These are phyloP conservation scores for Didymella keratinophila DNA, from an alignment of 2,329 filamentous ascomycete genomes.

Conservation along the genomic window DNA sequence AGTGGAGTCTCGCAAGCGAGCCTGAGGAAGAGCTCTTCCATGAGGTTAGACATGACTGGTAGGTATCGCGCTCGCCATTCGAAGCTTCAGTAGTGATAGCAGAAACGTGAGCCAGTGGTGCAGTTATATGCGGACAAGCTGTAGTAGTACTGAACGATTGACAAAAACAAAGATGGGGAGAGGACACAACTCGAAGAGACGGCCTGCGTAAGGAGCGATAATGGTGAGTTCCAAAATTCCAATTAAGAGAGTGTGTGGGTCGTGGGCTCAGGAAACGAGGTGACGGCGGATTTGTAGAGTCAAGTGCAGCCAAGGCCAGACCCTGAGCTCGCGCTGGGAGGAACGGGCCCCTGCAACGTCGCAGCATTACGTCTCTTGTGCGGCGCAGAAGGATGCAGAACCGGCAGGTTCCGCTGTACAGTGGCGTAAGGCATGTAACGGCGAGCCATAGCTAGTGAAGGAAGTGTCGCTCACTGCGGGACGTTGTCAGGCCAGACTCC, in stretches of 20 bases:
- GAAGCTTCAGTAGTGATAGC: not conserved
- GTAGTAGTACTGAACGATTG: not conserved
- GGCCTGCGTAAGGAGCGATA: slow-evolving; percentile 2
- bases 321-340: slow-evolving; percentile 4
- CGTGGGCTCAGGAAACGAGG: slow-evolving; percentile 3
- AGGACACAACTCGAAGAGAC: not conserved
- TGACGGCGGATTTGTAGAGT: slow-evolving; percentile 13
- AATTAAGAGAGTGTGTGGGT: slow-evolving; percentile 8
- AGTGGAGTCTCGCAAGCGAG: slow-evolving; percentile 23
- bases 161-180: not conserved
- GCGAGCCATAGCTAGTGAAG: not conserved
- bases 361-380: not conserved
- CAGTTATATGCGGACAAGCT: slow-evolving; percentile 5
- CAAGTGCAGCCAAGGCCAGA: slow-evolving; percentile 9
- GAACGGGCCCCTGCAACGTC: not conserved
- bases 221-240: not conserved
- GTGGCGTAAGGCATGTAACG: not conserved
- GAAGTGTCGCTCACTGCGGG: not conserved
- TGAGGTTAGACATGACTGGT: slow-evolving; percentile 10
- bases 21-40: slow-evolving; percentile 14
- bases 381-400: not conserved
- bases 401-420: not conserved
- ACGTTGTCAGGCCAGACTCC: no score
- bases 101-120: not conserved
- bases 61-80: not conserved